Conservation (phyloP, 345 rosid species). For the Trapa bicornis region DNA sequence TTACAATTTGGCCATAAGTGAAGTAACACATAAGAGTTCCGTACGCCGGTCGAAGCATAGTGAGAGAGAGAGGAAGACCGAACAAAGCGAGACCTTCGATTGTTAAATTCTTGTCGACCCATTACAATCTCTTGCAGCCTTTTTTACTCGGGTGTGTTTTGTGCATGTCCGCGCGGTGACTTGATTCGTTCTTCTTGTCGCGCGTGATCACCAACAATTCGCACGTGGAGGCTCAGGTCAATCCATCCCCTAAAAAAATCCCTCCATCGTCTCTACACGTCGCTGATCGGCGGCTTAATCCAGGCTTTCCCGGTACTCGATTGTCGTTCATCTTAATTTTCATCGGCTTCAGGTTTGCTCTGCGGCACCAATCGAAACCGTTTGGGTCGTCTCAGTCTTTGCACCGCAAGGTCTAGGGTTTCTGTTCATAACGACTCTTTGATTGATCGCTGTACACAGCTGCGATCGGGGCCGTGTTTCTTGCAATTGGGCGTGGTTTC, state of each 20-base stretch:
- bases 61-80: too few relatives aligned
- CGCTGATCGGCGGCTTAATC: neutral
- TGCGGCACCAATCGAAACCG: neutral
- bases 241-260: neutral
- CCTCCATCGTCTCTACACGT: neutral
- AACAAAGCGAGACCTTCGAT: too few relatives aligned
- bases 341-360: conserved; percentile 3
- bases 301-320: neutral
- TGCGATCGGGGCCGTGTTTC: neutral
- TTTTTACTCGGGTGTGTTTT: too few relatives aligned
- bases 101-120: too few relatives aligned
- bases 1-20: too few relatives aligned
- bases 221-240: conserved; percentile 1
- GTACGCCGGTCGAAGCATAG: too few relatives aligned
- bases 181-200: too few relatives aligned
- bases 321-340: neutral
- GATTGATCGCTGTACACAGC: neutral
- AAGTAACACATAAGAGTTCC: too few relatives aligned
- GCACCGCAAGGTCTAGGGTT: neutral
- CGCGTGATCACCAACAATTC: neutral
- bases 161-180: too few relatives aligned
- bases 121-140: too few relatives aligned
- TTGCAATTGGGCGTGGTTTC: neutral
- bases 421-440: neutral
- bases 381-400: neutral